phyloP scores from a whole-genome alignment of 805 yeast genomes.

The Candida maesae region DNA sequence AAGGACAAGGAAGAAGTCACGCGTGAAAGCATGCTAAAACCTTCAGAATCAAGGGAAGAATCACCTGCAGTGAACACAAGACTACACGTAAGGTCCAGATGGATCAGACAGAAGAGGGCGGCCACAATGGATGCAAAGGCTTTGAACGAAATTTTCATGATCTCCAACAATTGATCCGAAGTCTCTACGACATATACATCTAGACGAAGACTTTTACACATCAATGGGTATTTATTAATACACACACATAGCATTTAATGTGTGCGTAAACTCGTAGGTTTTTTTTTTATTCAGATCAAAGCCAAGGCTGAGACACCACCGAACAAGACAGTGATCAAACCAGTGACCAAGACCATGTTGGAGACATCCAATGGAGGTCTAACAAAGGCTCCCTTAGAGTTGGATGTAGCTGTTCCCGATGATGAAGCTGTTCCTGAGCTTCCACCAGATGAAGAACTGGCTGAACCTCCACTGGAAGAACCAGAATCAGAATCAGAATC shows the following conservation, averaged over 20 bases:
- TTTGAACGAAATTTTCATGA: constrained; percentile 90
- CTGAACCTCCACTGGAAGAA: too few species aligned
- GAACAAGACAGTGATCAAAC: constrained; percentile 34
- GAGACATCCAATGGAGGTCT: constrained; percentile 16
- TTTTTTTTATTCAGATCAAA: constrained; percentile 28
- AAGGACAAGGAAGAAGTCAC: constrained; percentile 31
- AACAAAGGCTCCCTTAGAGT: constrained; percentile 12
- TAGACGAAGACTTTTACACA: too few species aligned
- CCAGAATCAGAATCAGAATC: not conserved
- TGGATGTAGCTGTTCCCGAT: constrained; percentile 26
- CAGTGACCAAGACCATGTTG: constrained; percentile 20
- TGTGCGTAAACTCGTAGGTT: too few species aligned
- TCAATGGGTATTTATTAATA: not conserved
- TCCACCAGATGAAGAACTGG: constrained; percentile 5
- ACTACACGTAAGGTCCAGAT: constrained; percentile 74
- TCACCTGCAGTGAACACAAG: constrained; percentile 45
- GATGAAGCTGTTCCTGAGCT: constrained; percentile 25
- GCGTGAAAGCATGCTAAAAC: constrained; percentile 40
- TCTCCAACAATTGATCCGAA: constrained; percentile 39
- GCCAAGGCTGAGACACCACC: constrained; percentile 41
- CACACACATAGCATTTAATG: not conserved
- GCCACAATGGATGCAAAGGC: constrained; percentile 89
- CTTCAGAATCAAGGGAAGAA: constrained; percentile 30
- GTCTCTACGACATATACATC: too few species aligned
- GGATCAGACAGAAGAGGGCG: constrained; percentile 87